These are phyloP conservation scores for Hippophae gyantsensis DNA, from an alignment of 306 rosid genomes.

Conservation along the genomic window DNA sequence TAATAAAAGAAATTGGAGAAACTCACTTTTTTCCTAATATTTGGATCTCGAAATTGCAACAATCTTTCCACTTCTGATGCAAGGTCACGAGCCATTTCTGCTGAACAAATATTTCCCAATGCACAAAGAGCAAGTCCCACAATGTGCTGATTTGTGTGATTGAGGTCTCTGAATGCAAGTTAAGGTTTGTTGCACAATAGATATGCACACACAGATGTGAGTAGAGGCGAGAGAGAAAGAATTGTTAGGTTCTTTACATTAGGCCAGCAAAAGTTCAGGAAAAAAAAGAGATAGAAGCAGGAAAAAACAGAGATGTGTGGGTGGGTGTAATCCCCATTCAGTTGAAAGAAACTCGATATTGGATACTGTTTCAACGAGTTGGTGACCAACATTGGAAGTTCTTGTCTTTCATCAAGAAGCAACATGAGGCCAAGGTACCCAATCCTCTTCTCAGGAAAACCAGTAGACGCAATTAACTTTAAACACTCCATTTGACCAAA, in stretches of 20 bases:
- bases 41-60: constrained; percentile 89
- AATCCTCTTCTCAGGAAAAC: constrained; percentile 98
- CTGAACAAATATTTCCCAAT: constrained; percentile 94
- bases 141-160: constrained; percentile 89
- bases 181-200: constrained; percentile 40
- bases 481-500: constrained; percentile 99
- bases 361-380: constrained; percentile 99
- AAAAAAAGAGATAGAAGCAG: no score
- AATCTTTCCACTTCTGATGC: constrained; percentile 92
- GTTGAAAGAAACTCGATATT: constrained; percentile 14
- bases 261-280: constrained; percentile 4
- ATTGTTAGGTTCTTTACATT: constrained; percentile 15
- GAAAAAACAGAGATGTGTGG: no score
- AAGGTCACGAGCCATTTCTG: constrained; percentile 99
- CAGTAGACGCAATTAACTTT: constrained; percentile 89
- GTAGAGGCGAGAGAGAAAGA: constrained; percentile 4
- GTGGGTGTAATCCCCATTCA: not conserved
- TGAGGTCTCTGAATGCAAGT: constrained; percentile 78
- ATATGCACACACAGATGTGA: not conserved
- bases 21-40: constrained; percentile 84
- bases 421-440: constrained; percentile 99
- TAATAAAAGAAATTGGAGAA: not conserved
- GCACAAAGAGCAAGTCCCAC: constrained; percentile 99
- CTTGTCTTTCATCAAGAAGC: constrained; percentile 99
- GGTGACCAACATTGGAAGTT: constrained; percentile 96